These are phyloP conservation scores for Ustilago nuda DNA, from an alignment of 1,284 basidiomycete species.

Conservation along the genomic window DNA sequence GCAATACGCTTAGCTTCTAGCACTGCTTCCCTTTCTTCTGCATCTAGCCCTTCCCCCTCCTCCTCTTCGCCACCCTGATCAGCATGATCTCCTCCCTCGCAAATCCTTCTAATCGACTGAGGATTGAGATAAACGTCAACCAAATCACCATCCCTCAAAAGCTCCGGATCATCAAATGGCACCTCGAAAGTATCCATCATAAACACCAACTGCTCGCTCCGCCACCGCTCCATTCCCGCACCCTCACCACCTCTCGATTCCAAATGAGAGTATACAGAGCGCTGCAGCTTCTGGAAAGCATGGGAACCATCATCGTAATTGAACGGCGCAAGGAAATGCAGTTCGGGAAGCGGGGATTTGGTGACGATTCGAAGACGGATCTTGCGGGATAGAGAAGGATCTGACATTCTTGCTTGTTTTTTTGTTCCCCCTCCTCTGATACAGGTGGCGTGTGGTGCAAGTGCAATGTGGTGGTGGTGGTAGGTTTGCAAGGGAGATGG, in stretches of 20 bases:
- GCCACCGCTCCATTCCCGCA: neutral
- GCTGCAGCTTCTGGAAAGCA: conserved; percentile 22
- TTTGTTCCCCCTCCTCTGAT: no score
- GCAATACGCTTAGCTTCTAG: conserved; percentile 24
- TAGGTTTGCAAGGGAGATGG: neutral
- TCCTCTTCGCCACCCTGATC: neutral
- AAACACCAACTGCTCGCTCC: conserved; percentile 6
- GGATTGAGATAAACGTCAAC: conserved; percentile 21
- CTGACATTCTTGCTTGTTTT: conserved; percentile 18
- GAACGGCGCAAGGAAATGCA: conserved; percentile 48
- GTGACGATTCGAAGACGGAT: conserved; percentile 33
- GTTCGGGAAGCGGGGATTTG: conserved; percentile 35
- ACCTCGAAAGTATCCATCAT: conserved; percentile 40
- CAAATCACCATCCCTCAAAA: conserved; percentile 45
- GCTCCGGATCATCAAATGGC: conserved; percentile 38
- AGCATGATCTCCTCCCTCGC: conserved; percentile 1
- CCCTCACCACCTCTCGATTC: neutral
- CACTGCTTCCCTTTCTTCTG: conserved; percentile 18
- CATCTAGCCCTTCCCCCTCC: conserved; percentile 10
- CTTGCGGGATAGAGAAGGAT: conserved; percentile 9
- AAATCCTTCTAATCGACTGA: neutral
- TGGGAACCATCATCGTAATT: conserved; percentile 8
- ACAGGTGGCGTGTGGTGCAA: no score
- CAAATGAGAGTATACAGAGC: conserved; percentile 27
- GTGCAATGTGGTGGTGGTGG: neutral